These are phyloP conservation scores for Sarcomyxa edulis DNA, from an alignment of 768 basidiomycete genomes.

Conservation along the genomic window DNA sequence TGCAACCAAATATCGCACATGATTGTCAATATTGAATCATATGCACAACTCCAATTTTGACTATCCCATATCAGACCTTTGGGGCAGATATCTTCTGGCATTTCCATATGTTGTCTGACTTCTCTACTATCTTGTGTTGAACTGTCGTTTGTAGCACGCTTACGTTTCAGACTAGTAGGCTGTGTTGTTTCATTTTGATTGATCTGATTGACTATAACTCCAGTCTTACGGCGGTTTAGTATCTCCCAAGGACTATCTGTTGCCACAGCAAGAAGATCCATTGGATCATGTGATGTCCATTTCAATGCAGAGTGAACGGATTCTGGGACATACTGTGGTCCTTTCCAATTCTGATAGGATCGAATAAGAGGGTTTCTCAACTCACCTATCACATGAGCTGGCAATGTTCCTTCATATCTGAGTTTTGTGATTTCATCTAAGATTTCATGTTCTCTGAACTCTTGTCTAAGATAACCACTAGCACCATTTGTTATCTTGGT, in stretches of 20 bases:
- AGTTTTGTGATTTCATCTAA: constrained; percentile 16
- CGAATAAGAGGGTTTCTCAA: constrained; percentile 1
- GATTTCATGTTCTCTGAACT: constrained; percentile 15
- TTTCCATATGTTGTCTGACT: too few relatives aligned
- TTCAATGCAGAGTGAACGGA: constrained; percentile 1
- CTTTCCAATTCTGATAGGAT: constrained; percentile 1
- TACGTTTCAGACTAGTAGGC: too few relatives aligned
- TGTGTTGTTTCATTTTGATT: too few relatives aligned
- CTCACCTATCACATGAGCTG: constrained; percentile 1
- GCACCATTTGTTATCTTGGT: constrained; percentile 13
- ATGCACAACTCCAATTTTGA: too few relatives aligned
- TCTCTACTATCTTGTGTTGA: too few relatives aligned
- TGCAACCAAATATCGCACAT: too few relatives aligned
- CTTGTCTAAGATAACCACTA: constrained; percentile 12
- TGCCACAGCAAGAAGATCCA: constrained; percentile 2
- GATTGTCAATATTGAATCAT: too few relatives aligned
- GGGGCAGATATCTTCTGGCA: too few relatives aligned
- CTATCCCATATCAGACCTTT: too few relatives aligned
- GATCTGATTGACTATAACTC: too few relatives aligned
- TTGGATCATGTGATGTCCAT: constrained; percentile 4
- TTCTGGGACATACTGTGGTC: constrained; percentile 2
- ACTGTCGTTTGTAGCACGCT: too few relatives aligned
- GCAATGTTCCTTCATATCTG: constrained; percentile 6
- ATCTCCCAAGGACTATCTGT: neutral
- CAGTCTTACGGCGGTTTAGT: too few relatives aligned